phyloP scores from a whole-genome alignment of 371 early-diverging fungal genomes.

The Syncephalastrum monosporum region DNA sequence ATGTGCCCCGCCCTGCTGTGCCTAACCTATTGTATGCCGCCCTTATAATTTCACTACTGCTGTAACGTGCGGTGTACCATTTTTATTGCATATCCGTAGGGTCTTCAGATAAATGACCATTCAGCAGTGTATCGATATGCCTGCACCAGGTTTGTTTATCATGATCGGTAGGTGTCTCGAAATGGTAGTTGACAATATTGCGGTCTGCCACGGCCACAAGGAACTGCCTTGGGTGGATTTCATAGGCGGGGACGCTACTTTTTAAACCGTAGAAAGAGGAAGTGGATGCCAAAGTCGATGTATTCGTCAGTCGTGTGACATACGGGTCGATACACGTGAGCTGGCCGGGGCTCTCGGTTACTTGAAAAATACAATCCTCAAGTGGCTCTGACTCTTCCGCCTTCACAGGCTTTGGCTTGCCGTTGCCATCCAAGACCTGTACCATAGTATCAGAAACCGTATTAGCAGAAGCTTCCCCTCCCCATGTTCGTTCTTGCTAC shows the following conservation, averaged over 20 bases:
- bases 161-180: slow-evolving; percentile 27
- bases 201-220: slow-evolving; percentile 26
- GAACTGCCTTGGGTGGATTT: slow-evolving; percentile 29
- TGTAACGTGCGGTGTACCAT: no score
- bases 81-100: no score
- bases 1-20: no score
- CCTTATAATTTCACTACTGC: no score
- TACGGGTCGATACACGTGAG: not conserved
- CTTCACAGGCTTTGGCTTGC: not conserved
- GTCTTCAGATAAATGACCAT: slow-evolving; percentile 8
- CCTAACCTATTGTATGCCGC: no score
- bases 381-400: no score
- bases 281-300: not conserved
- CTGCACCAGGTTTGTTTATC: slow-evolving; percentile 32
- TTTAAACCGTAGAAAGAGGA: not conserved
- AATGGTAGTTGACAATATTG: slow-evolving; percentile 20
- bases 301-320: not conserved
- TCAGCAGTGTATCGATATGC: slow-evolving; percentile 22
- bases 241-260: not conserved
- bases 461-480: not conserved
- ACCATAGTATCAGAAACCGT: not conserved
- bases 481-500: slow-evolving; percentile 10
- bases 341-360: not conserved
- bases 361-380: no score
- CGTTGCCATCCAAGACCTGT: not conserved